Conservation (phyloP, 1,139 yeast species). For the Hansenula lynferdii region DNA sequence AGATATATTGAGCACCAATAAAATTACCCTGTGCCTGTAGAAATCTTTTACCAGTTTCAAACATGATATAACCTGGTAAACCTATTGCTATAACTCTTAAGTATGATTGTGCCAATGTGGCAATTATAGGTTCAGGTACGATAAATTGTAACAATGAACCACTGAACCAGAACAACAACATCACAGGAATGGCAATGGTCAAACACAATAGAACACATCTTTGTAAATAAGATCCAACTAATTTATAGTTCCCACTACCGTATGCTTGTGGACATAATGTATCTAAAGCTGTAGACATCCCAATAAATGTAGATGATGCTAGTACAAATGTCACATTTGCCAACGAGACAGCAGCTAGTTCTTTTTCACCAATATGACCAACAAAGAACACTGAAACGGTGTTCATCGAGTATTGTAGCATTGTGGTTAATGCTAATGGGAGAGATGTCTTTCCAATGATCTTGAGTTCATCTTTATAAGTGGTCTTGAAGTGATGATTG, state of each 20-base stretch:
- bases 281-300: conserved; percentile 46
- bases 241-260: conserved; percentile 28
- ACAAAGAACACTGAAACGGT: conserved; percentile 77
- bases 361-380: conserved; percentile 70
- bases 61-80: conserved; percentile 47
- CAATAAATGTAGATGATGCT: conserved; percentile 42
- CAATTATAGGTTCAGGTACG: conserved; percentile 32
- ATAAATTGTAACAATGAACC: conserved; percentile 22
- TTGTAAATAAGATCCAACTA: conserved; percentile 35
- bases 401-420: conserved; percentile 72
- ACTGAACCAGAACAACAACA: conserved; percentile 31
- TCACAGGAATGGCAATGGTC: conserved; percentile 26
- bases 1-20: conserved; percentile 30
- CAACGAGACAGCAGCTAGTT: conserved; percentile 53
- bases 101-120: conserved; percentile 46
- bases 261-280: conserved; percentile 47
- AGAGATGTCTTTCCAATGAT: conserved; percentile 33
- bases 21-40: conserved; percentile 31
- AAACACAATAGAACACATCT: conserved; percentile 34
- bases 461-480: conserved; percentile 24
- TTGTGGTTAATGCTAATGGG: conserved; percentile 64
- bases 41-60: conserved; percentile 30
- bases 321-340: conserved; percentile 42
- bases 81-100: conserved; percentile 54
- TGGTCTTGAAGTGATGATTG: neutral